Conservation (phyloP, 2,329 filamentous ascomycete species). For the Fusarium devonianum region DNA sequence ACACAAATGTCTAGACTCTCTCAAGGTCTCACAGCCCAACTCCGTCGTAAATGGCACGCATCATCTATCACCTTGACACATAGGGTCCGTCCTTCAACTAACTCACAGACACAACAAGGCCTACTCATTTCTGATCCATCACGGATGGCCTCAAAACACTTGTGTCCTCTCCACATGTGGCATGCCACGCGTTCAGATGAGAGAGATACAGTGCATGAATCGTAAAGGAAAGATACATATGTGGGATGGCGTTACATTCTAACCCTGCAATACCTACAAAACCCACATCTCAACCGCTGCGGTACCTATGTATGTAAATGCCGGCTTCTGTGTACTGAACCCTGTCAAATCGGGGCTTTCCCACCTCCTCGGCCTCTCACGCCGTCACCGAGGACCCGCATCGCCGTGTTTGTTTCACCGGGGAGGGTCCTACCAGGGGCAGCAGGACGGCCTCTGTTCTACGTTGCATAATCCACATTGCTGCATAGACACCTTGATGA, state of each 20-base stretch:
- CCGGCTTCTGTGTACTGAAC: too few relatives aligned
- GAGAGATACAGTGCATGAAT: slow-evolving; percentile 28
- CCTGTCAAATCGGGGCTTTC: slow-evolving; percentile 19
- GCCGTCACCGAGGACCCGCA: slow-evolving; percentile 16
- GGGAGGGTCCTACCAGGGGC: slow-evolving; percentile 13
- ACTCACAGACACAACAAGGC: slow-evolving; percentile 2
- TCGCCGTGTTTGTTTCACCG: slow-evolving; percentile 23
- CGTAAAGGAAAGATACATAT: slow-evolving; percentile 3
- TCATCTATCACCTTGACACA: not conserved
- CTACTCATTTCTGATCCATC: too few relatives aligned
- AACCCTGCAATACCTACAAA: slow-evolving; percentile 10
- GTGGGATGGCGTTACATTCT: slow-evolving; percentile 2
- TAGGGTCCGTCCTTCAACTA: slow-evolving; percentile 23
- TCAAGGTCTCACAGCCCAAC: slow-evolving; percentile 13
- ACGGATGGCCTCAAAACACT: slow-evolving; percentile 14
- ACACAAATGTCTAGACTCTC: not conserved
- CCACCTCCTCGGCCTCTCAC: not conserved
- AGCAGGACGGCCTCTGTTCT: slow-evolving; percentile 12
- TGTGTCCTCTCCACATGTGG: slow-evolving; percentile 14
- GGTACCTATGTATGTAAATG: too few relatives aligned
- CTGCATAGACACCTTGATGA: not conserved
- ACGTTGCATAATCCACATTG: slow-evolving; percentile 1
- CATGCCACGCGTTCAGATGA: slow-evolving; percentile 31
- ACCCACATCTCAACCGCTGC: not conserved
- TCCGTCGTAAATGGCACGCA: slow-evolving; percentile 3